Percentiles rank a stretch among this genome's conserved stretches.
These are phyloP conservation scores for Mycena sanguinolenta DNA, from an alignment of 768 basidiomycete species.

Conservation along the genomic window DNA sequence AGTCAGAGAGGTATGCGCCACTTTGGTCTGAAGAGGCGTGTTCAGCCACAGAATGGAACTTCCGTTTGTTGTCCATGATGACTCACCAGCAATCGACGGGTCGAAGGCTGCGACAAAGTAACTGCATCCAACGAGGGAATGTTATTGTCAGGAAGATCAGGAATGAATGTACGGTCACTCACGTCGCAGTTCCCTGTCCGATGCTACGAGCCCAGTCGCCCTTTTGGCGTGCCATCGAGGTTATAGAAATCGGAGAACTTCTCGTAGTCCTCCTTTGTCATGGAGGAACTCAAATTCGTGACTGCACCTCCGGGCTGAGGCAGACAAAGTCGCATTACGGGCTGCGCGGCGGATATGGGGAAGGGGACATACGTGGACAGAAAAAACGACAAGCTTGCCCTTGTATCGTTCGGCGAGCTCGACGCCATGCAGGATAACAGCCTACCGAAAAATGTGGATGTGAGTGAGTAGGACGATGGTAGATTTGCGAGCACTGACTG, in stretches of 20 bases:
- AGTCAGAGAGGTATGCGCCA: conserved; percentile 19
- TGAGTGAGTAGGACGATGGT: not conserved
- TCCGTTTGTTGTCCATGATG: not conserved
- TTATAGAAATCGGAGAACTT: conserved; percentile 21
- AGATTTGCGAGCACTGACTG: not conserved
- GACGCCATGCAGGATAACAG: conserved; percentile 18
- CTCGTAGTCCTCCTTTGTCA: conserved; percentile 23
- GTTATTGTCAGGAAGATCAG: not conserved
- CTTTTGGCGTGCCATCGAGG: conserved; percentile 21
- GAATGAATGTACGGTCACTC: not conserved
- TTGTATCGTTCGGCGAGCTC: conserved; percentile 23
- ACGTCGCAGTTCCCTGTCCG: conserved; percentile 23
- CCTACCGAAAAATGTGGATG: not conserved
- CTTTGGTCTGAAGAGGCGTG: conserved; percentile 13
- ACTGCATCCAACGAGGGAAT: conserved; percentile 4
- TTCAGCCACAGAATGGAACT: not conserved
- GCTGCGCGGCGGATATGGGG: not conserved
- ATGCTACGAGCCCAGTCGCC: conserved; percentile 23
- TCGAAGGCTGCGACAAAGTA: conserved; percentile 24
- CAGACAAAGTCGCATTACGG: not conserved
- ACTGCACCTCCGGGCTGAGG: conserved; percentile 19
- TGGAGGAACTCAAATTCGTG: conserved; percentile 8
- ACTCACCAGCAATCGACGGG: conserved; percentile 20
- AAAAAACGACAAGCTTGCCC: conserved; percentile 13
- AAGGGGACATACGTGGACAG: conserved; percentile 16